Base-by-base conservation (phyloP, 2,329 filamentous ascomycete species). In the Septoria petroselini region DNA sequence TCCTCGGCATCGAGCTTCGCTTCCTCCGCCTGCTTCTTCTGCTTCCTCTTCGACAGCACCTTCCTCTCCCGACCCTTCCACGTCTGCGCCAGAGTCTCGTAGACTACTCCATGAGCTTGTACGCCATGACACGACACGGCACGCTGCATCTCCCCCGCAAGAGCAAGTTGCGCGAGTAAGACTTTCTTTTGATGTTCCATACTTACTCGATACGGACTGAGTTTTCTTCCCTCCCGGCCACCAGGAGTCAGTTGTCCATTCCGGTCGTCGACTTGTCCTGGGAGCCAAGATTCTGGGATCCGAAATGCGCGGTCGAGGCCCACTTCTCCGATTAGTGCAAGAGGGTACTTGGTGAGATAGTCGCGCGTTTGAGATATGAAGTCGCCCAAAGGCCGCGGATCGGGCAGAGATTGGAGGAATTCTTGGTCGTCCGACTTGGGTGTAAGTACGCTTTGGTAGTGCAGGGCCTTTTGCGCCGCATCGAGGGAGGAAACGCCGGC, bases 261-360 rank as follows among this genome's bases (percentile, higher is more conserved):
- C 37, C 76, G 70, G 7, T 69, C 59, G 2, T 65, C 63, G 41
- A 72, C 60, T 3, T 65, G 49, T 4, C 64, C 65, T 9, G 75
- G 65, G 2, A 74, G 69, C 78, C 76, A 82, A 12, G 76, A 69
- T 57, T 78, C 73, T 0, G 88, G 88, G 17, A 93, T 78, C 9
- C 86, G 82, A 62, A 91, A 91, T 7, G 80, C 79, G 59, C 85
- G 86, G 68, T 93, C 88, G 12, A 93, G 68, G 1, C 88, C 88
- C 21, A 91, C 78, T 68, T 93, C 88, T 14, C 88, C 88, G 1
- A 93, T 74, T 1, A 91, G 75, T 1, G 86, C 85, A 4, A 76
- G 62, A 2, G 83, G 84, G 44, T 84, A 76, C 2, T 72, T 68
- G 12, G 73, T 62, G 1, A 91, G 75, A 18, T 79, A 75, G 3